Evolutionary conservation across 176 grass and related monocot genomes (phyloP), one percentile per base, ranked within the genome.

Genomic region (Zoysia pacifica): DNA sequence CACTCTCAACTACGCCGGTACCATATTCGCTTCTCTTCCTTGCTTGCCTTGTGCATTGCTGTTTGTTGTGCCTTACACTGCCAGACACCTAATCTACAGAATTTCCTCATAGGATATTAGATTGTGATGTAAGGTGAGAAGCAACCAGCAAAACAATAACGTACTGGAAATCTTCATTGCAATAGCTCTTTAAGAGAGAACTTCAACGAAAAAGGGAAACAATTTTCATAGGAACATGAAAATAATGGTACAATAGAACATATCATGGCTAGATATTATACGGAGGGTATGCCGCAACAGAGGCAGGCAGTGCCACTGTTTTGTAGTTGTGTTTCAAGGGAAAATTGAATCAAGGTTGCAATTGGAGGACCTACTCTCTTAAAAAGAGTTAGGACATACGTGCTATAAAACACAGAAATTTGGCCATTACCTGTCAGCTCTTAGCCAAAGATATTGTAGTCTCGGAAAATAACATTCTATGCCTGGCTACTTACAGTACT

Each of bases 1-100:
- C 83, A 89, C 90, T 13, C 90, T 97, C 16, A 94, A 97, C 84
- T 94, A 94, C n/a, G 90, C 95, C 4, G 87, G 95, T 94, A 86
- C 42, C 52, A 5, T 28, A 28, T 66, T 67, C 35, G 11, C n/a
- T 71, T n/a, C 51, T 39, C 14, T 73, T 28, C 19, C 16, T 18
- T 11, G 9, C n/a, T 51, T 37, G 77, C 14, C 5, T 67, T 43
- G 12, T 9, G 40, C 14, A 16, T 67, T 9, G 14, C 0, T 43
- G 41, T 2, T 2, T 11, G 7, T 13, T 43, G 5, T 9, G 7
- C 6, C 38, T 67, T 38, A 14, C 37, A 65, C 62, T 65, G 14
- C 37, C 36, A 11, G 2, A 5, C 37, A 65, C 13, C 35, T 35
- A 76, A 76, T 76, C 43, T 63, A 6, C 8, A 48, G 28, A 64